Conservation (phyloP, 441 rosid species). For the Flueggea neowawraea region DNA sequence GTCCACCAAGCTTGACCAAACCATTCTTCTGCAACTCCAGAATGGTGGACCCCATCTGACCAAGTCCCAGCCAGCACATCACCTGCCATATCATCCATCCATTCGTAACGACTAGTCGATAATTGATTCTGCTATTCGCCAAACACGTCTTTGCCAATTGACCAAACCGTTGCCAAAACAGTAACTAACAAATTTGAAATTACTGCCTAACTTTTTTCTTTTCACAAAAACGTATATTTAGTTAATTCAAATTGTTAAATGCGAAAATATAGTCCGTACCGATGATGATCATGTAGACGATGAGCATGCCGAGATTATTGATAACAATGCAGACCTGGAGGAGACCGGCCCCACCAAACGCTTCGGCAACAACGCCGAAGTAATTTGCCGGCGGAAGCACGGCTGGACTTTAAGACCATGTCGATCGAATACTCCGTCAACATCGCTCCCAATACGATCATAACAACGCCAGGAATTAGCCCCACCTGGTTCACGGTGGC, state of each 20-base stretch:
- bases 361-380: slow-evolving; percentile 45
- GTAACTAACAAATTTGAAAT: no score
- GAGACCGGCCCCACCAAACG: slow-evolving; percentile 41
- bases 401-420: slow-evolving; percentile 45
- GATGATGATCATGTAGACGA: slow-evolving; percentile 62
- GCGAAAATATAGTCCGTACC: slow-evolving; percentile 20
- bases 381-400: slow-evolving; percentile 46
- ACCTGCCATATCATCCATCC: slow-evolving; percentile 24
- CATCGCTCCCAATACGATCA: slow-evolving; percentile 40
- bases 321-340: slow-evolving; percentile 56
- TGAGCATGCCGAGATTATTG: slow-evolving; percentile 62
- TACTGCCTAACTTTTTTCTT: no score
- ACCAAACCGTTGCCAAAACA: no score
- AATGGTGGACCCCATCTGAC: slow-evolving; percentile 41
- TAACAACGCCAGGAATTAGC: slow-evolving; percentile 42
- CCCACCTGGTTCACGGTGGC: slow-evolving; percentile 58
- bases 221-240: no score
- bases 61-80: slow-evolving; percentile 58
- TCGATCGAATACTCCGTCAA: slow-evolving; percentile 50
- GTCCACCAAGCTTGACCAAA: slow-evolving; percentile 57
- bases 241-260: no score
- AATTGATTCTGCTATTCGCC: no score
- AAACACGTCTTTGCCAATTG: no score
- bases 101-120: no score
- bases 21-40: slow-evolving; percentile 57